Percentiles rank a stretch among this genome's conserved stretches.
Evolutionary conservation across 805 yeast species (phyloP).

Genomic region (Candida insectalens): DNA sequence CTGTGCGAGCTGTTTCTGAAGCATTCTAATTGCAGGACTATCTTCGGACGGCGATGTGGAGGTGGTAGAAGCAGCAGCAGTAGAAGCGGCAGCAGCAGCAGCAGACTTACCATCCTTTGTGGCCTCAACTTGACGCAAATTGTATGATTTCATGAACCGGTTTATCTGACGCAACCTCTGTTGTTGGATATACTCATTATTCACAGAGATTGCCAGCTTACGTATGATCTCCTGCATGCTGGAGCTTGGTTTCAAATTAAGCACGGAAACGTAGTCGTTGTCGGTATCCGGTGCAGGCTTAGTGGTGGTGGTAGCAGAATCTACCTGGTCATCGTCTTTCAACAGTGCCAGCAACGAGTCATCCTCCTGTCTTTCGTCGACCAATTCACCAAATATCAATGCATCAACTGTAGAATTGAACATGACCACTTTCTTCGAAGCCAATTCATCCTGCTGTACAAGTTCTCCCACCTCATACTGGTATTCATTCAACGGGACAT

Average conservation of each 20-base stretch:
- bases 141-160: slow-evolving; percentile 43
- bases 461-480: slow-evolving; percentile 15
- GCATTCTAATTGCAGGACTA: too few relatives aligned
- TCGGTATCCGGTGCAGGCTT: slow-evolving; percentile 24
- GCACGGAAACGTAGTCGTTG: slow-evolving; percentile 45
- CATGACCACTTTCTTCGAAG: slow-evolving; percentile 19
- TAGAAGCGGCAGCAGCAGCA: too few relatives aligned
- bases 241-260: slow-evolving; percentile 48
- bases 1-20: too few relatives aligned
- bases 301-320: slow-evolving; percentile 9
- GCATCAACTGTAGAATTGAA: slow-evolving; percentile 27
- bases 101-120: too few relatives aligned
- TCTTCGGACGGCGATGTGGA: too few relatives aligned
- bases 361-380: slow-evolving; percentile 22
- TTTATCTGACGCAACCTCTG: slow-evolving; percentile 45
- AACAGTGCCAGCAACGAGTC: slow-evolving; percentile 17
- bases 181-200: slow-evolving; percentile 50
- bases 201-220: slow-evolving; percentile 42
- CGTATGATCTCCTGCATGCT: slow-evolving; percentile 47
- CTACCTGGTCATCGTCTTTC: slow-evolving; percentile 3
- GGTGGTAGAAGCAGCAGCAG: too few relatives aligned
- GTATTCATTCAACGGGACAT: slow-evolving; percentile 33
- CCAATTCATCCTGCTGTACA: slow-evolving; percentile 18
- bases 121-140: too few relatives aligned
- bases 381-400: slow-evolving; percentile 25